Evolutionary conservation across 306 rosid species (phyloP).

Genomic region (Cicer bijugum): DNA sequence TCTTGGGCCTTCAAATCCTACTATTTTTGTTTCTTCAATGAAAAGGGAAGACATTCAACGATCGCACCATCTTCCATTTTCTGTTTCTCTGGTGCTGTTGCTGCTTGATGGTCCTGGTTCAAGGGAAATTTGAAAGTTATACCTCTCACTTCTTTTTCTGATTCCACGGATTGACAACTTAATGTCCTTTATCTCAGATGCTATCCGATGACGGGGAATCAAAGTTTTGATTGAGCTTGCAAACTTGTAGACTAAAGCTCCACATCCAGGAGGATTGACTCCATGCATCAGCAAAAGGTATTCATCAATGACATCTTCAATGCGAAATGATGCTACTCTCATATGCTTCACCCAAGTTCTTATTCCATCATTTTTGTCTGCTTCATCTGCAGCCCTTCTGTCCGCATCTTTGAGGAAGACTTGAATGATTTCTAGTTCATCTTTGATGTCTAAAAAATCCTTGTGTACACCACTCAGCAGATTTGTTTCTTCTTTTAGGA

Average conservation of each 20-base stretch:
- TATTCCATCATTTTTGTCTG: not conserved
- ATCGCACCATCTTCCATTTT: slow-evolving; percentile 1
- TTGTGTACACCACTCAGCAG: not conserved
- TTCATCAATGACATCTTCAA: slow-evolving; percentile 29
- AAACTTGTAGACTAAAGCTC: not conserved
- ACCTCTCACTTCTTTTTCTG: slow-evolving; percentile 27
- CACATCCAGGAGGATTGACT: not conserved
- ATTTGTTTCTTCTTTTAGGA: slow-evolving; percentile 14
- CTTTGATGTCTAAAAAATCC: slow-evolving; percentile 30
- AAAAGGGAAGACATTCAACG: slow-evolving; percentile 28
- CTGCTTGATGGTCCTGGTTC: not conserved
- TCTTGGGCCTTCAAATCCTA: slow-evolving; percentile 12
- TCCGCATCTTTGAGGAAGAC: not conserved
- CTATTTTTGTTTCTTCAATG: slow-evolving; percentile 19
- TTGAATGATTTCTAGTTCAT: slow-evolving; percentile 43
- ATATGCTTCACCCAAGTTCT: slow-evolving; percentile 42
- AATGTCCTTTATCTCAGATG: slow-evolving; percentile 1
- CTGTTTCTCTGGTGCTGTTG: not conserved
- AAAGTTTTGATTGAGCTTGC: not conserved
- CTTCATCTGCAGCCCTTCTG: slow-evolving; percentile 30
- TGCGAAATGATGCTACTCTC: slow-evolving; percentile 34
- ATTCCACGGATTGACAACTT: not conserved
- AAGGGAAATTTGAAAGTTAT: slow-evolving; percentile 16
- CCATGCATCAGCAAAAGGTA: not conserved
- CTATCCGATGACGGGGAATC: not conserved